These are phyloP conservation scores for Vitis amurensis DNA, from an alignment of 164 flowering plant genomes.

Conservation along the genomic window DNA sequence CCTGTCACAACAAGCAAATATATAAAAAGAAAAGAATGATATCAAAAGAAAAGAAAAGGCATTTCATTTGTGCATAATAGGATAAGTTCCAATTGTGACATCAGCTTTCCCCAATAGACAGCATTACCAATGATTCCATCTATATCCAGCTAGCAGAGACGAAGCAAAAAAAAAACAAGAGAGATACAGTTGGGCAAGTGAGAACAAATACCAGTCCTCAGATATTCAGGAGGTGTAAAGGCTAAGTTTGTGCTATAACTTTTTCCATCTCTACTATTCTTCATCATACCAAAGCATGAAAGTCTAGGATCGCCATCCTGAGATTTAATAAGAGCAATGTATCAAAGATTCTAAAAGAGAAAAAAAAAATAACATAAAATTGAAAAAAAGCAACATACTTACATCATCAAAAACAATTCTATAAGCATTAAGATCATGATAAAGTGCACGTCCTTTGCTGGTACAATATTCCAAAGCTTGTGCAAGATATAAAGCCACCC, in stretches of 20 bases:
- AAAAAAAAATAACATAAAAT: not conserved
- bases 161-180: not conserved
- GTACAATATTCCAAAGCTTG: slow-evolving; percentile 92
- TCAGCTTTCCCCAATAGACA: too few species aligned
- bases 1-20: too few species aligned
- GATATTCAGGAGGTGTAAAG: slow-evolving; percentile 88
- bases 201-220: slow-evolving; percentile 64
- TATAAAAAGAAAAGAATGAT: too few species aligned
- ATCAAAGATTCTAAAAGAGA: not conserved
- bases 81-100: too few species aligned
- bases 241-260: slow-evolving; percentile 92
- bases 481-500: slow-evolving; percentile 86
- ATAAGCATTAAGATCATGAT: slow-evolving; percentile 93
- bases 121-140: too few species aligned
- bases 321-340: slow-evolving; percentile 10
- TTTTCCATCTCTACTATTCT: slow-evolving; percentile 90
- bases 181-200: too few species aligned
- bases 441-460: slow-evolving; percentile 78
- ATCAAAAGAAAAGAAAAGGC: too few species aligned
- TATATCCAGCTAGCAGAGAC: not conserved
- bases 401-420: slow-evolving; percentile 86
- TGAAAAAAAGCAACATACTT: slow-evolving; percentile 15
- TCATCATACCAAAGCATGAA: slow-evolving; percentile 92
- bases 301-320: slow-evolving; percentile 86
- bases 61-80: too few species aligned